These are phyloP conservation scores for Eleusine indica DNA, from an alignment of 176 grass and related monocot species.

Conservation along the genomic window DNA sequence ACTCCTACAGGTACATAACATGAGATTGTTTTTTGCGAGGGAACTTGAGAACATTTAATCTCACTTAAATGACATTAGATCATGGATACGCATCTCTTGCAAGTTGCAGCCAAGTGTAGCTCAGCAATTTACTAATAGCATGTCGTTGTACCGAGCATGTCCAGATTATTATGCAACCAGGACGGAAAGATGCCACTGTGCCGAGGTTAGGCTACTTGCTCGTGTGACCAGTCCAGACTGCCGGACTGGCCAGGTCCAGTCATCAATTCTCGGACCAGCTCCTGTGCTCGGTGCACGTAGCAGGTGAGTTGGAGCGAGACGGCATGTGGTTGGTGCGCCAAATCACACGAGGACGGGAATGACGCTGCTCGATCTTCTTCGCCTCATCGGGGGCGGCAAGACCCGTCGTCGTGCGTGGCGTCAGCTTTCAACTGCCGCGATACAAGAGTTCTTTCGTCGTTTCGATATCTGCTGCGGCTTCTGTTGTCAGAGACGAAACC, in stretches of 20 bases:
- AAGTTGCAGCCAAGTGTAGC: background rate
- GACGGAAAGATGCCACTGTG: background rate
- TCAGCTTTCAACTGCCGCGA: slow-evolving; percentile 3
- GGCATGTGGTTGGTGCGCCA: background rate
- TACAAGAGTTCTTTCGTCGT: background rate
- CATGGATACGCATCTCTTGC: background rate
- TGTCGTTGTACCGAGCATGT: background rate
- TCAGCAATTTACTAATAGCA: background rate
- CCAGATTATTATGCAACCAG: background rate
- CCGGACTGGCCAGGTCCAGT: too few relatives aligned
- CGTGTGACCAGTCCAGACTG: background rate
- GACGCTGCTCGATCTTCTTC: background rate
- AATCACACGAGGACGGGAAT: background rate
- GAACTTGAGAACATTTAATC: background rate
- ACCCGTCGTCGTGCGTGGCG: background rate
- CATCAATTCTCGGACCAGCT: background rate
- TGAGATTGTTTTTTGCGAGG: background rate
- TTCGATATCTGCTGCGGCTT: background rate
- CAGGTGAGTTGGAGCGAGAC: background rate
- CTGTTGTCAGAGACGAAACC: background rate
- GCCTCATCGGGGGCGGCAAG: background rate
- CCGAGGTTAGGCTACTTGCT: background rate
- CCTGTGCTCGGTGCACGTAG: background rate
- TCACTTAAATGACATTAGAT: background rate
- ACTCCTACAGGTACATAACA: background rate